Evolutionary conservation across 257 asterid genomes (phyloP), one percentile per base, ranked within the genome.

Genomic region (Perilla frutescens): DNA sequence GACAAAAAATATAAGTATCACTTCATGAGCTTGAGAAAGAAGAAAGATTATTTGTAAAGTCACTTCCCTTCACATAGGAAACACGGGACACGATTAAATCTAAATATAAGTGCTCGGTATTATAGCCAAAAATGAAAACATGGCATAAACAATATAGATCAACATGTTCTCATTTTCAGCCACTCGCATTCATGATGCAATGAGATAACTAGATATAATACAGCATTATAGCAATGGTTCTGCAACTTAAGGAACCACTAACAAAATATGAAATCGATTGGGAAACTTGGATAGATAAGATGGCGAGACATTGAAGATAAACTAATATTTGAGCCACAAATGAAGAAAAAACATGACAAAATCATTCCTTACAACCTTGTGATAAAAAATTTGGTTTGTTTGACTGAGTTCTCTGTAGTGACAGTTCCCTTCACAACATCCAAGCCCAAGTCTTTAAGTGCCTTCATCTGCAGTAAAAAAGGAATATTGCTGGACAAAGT

Each of bases 361-460:
- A 55, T 32, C 65, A 68, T 68, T 68, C 54, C 97, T 88, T 82
- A 91, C 98, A 77, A 74, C 79, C 84, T 82, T 13, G 98, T 88
- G 59, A 91, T 94, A 73, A 81, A 84, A 79, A 94, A 81, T 48
- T 86, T 90, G 26, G 99, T 94, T 77, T 90, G 85, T 54, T 59
- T 88, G 87, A 91, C 90, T 6, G 95, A 77, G 81, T 76, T 87
- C 77, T 91, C 96, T 40, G 98, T 94, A 62, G 86, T 81, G 36
- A 94, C 99, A 60, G 89, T 87, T 78, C 99, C 99, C 84, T 94
- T 94, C 57, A 75, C 73, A 58, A 95, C 99, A 86, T 90, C 96
- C 93, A 95, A 79, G 68, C 98, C 99, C 54, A 95, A 86, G 82
- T 91, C 97, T 76, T 86, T 95, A 20, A 95, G 97, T 57, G 99